phyloP scores from a whole-genome alignment of 345 rosid genomes.

The Abelmoschus esculentus region DNA sequence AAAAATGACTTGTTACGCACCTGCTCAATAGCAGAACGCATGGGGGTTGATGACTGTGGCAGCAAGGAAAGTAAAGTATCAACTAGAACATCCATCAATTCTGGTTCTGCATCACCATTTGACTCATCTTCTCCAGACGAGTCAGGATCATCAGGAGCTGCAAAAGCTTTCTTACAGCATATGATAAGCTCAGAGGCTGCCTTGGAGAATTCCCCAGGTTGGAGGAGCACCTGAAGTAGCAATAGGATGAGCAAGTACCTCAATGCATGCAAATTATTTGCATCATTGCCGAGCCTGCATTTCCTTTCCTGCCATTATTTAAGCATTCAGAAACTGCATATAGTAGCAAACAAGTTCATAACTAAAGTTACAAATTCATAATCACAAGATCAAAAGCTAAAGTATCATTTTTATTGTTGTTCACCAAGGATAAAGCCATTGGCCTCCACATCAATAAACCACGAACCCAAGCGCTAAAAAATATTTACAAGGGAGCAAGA shows the following conservation, averaged over 20 bases:
- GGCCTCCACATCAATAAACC: neutral
- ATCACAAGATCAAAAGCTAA: neutral
- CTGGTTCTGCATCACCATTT: conserved; percentile 47
- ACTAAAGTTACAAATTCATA: neutral
- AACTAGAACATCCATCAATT: conserved; percentile 82
- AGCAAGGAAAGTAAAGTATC: conserved; percentile 82
- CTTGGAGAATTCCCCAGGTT: conserved; percentile 73
- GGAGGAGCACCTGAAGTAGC: conserved; percentile 80
- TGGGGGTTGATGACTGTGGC: conserved; percentile 85
- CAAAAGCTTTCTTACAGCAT: conserved; percentile 76
- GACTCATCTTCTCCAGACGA: conserved; percentile 58
- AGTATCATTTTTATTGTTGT: neutral
- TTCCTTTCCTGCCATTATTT: conserved; percentile 69
- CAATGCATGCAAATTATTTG: conserved; percentile 53
- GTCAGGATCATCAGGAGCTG: conserved; percentile 43
- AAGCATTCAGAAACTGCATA: conserved; percentile 3
- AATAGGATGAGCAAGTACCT: conserved; percentile 77
- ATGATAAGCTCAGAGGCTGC: conserved; percentile 73
- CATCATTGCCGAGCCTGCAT: conserved; percentile 30
- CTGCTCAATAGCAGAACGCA: conserved; percentile 87
- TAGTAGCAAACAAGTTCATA: neutral
- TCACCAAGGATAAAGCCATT: neutral
- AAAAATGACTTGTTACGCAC: conserved; percentile 25
- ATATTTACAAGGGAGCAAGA: neutral
- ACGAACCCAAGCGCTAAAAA: neutral